Conservation (phyloP, 331 rosid genomes). For the Malus hybrid region DNA sequence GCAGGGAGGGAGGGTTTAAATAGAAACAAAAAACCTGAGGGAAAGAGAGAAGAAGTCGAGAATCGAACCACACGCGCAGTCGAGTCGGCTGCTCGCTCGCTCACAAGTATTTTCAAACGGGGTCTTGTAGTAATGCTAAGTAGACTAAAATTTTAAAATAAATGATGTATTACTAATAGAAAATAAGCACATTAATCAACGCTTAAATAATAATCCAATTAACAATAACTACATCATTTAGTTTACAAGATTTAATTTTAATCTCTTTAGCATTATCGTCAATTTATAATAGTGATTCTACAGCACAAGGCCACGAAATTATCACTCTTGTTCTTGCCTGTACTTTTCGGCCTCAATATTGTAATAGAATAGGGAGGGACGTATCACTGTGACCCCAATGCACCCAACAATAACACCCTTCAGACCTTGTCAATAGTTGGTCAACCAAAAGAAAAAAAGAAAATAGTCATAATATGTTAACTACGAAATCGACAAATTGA, state of each 20-base stretch:
- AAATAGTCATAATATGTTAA: neutral
- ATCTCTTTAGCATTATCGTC: too few species aligned
- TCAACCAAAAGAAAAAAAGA: neutral
- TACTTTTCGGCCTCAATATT: constrained; percentile 31
- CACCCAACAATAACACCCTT: neutral
- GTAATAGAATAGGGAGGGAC: neutral
- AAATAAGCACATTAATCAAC: fast-evolving
- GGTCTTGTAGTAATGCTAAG: constrained; percentile 1
- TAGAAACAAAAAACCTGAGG: constrained; percentile 5
- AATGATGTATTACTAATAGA: too few species aligned
- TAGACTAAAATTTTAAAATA: too few species aligned
- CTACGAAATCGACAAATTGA: neutral
- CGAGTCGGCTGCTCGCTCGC: neutral
- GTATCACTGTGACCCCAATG: neutral
- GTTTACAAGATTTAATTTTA: too few species aligned
- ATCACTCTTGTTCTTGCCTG: constrained; percentile 23
- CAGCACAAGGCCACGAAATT: constrained; percentile 46
- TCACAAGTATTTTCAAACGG: neutral
- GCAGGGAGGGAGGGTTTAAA: constrained; percentile 15
- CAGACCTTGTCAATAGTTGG: neutral
- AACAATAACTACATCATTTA: fast-evolving
- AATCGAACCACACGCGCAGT: constrained; percentile 22
- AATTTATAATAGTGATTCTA: constrained; percentile 37
- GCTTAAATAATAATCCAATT: fast-evolving
- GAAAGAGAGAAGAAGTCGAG: neutral